Conservation (phyloP, 1,139 yeast genomes). For the Zygosaccharomyces pseudobailii region DNA sequence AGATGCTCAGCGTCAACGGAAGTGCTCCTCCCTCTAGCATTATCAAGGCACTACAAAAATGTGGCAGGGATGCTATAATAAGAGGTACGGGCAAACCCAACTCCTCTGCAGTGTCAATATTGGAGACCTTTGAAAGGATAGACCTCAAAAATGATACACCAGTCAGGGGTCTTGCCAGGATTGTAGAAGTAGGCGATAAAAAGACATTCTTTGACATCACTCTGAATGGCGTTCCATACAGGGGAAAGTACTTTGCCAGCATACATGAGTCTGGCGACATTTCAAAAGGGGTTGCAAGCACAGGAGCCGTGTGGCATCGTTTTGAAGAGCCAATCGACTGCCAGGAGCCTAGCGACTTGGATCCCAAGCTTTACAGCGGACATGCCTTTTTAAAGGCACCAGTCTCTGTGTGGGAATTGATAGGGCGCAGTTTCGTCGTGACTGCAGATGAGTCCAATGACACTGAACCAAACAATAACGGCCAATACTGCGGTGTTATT, state of each 20-base stretch:
- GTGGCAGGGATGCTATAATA: slow-evolving; percentile 82
- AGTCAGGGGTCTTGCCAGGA: slow-evolving; percentile 82
- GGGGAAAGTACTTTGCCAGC: slow-evolving; percentile 65
- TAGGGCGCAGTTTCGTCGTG: slow-evolving; percentile 77
- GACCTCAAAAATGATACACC: slow-evolving; percentile 47
- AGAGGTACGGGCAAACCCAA: slow-evolving; percentile 87
- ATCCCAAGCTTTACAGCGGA: slow-evolving; percentile 37
- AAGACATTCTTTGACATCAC: slow-evolving; percentile 70
- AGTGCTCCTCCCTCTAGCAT: slow-evolving; percentile 28
- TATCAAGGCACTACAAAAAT: slow-evolving; percentile 20
- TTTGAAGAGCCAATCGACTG: slow-evolving; percentile 40
- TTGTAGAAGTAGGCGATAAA: slow-evolving; percentile 57
- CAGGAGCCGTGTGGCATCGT: slow-evolving; percentile 50
- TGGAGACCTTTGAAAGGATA: slow-evolving; percentile 58
- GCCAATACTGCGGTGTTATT: slow-evolving; percentile 70
- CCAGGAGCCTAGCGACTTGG: slow-evolving; percentile 34
- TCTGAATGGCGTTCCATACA: slow-evolving; percentile 55
- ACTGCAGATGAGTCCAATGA: slow-evolving; percentile 40
- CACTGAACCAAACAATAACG: slow-evolving; percentile 23
- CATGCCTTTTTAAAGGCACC: slow-evolving; percentile 61
- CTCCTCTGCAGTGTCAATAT: slow-evolving; percentile 86
- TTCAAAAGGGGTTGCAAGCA: slow-evolving; percentile 64
- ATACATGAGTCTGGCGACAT: slow-evolving; percentile 71
- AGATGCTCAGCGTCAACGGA: slow-evolving; percentile 26
- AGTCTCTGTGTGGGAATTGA: slow-evolving; percentile 55